Percentiles rank a stretch among this genome's conserved stretches.
Conservation (phyloP, 2,329 filamentous ascomycete species). For the Trichophyton benhamiae region DNA sequence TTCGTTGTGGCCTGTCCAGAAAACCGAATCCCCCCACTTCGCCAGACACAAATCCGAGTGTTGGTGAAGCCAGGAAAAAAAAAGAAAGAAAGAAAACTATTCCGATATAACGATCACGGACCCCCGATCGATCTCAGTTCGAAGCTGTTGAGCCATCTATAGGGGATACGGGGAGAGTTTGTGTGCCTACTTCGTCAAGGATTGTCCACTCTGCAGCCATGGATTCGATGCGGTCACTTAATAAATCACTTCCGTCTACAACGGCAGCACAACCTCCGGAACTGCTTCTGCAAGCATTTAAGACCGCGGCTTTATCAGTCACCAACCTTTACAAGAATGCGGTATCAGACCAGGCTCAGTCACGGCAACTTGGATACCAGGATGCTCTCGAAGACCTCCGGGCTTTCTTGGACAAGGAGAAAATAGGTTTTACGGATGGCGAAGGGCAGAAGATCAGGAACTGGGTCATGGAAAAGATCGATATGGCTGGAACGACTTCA, state of each 20-base stretch:
- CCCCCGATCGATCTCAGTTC: not conserved
- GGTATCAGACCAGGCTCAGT: slow-evolving; percentile 60
- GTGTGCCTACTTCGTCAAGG: not conserved
- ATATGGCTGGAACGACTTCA: slow-evolving; percentile 27
- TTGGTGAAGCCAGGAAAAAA: not conserved
- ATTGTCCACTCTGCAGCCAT: slow-evolving; percentile 26
- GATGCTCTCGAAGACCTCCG: slow-evolving; percentile 85
- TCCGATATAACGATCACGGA: not conserved
- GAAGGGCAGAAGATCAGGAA: slow-evolving; percentile 58
- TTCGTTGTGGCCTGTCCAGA: not conserved
- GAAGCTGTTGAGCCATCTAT: not conserved
- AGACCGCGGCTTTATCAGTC: slow-evolving; percentile 79
- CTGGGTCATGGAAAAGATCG: slow-evolving; percentile 43
- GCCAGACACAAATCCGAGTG: not conserved
- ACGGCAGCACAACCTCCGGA: slow-evolving; percentile 36
- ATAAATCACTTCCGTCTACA: slow-evolving; percentile 47
- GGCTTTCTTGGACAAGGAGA: slow-evolving; percentile 69
- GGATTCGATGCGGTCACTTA: slow-evolving; percentile 54
- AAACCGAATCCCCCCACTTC: not conserved
- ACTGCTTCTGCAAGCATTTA: slow-evolving; percentile 73
- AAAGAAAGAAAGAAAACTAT: no score
- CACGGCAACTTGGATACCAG: slow-evolving; percentile 74
- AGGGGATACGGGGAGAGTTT: not conserved
- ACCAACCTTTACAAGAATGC: slow-evolving; percentile 95
- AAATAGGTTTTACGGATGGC: slow-evolving; percentile 64